Percentiles rank a stretch among this genome's conserved stretches.
Evolutionary conservation across 169 alveolate species (phyloP).

Genomic region (Plasmodium fragile): DNA sequence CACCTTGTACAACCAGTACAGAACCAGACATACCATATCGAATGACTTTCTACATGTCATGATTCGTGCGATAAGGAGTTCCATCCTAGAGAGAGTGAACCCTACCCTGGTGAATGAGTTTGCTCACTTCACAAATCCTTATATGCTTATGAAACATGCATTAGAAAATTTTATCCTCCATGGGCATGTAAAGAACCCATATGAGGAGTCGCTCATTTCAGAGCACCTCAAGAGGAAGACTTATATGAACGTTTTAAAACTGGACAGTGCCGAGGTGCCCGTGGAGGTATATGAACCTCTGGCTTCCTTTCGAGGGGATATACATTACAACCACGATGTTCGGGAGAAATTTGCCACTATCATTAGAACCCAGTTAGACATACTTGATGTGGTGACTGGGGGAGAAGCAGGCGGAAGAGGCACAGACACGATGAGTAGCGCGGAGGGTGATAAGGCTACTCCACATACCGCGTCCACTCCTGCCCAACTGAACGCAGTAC

Average conservation of each 20-base stretch:
- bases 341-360: conserved; percentile 13
- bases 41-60: conserved; percentile 35
- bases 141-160: conserved; percentile 61
- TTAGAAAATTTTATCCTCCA: conserved; percentile 22
- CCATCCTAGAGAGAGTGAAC: conserved; percentile 39
- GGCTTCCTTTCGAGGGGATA: conserved; percentile 81
- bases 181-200: conserved; percentile 53
- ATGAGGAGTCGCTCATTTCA: conserved; percentile 43
- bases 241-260: conserved; percentile 26
- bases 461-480: neutral
- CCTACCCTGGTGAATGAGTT: conserved; percentile 68
- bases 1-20: conserved; percentile 20
- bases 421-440: neutral
- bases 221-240: conserved; percentile 32
- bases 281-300: conserved; percentile 85
- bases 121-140: conserved; percentile 40
- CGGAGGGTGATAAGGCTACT: neutral
- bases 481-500: neutral
- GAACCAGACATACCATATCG: conserved; percentile 29
- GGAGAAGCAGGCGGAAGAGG: too few relatives aligned
- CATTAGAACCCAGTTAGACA: neutral
- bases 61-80: conserved; percentile 21
- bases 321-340: conserved; percentile 22
- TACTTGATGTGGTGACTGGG: neutral
- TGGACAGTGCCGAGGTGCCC: conserved; percentile 75